Base-by-base conservation (phyloP, 2,329 filamentous ascomycete genomes). In the Neofusicoccum sp. region DNA sequence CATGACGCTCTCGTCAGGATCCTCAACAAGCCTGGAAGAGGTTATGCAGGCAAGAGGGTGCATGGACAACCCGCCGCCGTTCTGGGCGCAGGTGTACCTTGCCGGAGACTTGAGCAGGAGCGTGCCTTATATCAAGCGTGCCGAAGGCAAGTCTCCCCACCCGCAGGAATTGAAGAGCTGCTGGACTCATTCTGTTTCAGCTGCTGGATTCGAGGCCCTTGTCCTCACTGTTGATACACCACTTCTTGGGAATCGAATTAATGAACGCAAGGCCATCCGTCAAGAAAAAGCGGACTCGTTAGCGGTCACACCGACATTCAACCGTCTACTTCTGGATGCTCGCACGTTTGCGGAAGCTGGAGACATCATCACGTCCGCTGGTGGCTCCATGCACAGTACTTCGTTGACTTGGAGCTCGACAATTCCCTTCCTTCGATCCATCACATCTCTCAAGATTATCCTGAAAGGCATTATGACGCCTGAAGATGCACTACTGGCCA, bases 401-500 rank as follows among this genome's bases (percentile, higher is more conserved):
- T 33, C 48, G 11, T 56, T 73, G 3, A 66, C 64, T 3, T 73
- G 71, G 71, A 58, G 54, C 36, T 36, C 31, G 6, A 52, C 33
- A 6, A 16, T 52, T 2, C 4, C 33, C 2, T 52, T 52, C 4
- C 14, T 52, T 1, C 48, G 48, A 1, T 31, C 28, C 9, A 36
- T 33, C 6, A 52, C 48, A 3, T 67, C 59, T 6, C 34, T 70
- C 8, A 75, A 76, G 39, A 71, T 79, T 29, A 71, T 76, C 6
- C 69, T 79, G 6, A 80, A 80, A 62, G 78, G 78, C 6, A 68
- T 80, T 1, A 75, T 77, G 50, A 72, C 71, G 1, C 74, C 70
- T 8, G 77, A 77, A 64, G 78, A 80, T 63, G 78, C 78, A 5
- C 70, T 71, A 4, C 69, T 79, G 48, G 80, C 80, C 4, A 70